Base-by-base conservation (phyloP, 257 asterid genomes). In the Ehretia macrophylla region DNA sequence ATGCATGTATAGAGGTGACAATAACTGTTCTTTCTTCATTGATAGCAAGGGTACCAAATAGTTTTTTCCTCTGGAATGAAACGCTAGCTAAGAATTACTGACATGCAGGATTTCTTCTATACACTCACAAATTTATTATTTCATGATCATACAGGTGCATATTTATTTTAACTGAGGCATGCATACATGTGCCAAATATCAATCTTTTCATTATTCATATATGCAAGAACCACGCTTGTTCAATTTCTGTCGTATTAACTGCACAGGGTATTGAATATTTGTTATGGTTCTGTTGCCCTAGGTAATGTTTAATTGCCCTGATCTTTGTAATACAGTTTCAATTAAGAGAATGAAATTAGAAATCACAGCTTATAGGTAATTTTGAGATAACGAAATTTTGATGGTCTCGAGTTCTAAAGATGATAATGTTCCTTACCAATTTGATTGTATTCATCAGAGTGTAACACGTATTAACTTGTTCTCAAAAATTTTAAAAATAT, bases 1-100 rank as follows among this genome's bases (percentile, higher is more conserved):
- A 74, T 46, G 67, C 76, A 10, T 75, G 63, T 57, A 63, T 88
- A 48, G 55, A 81, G 88, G 85, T 81, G 59, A 66, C 57, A 44
- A 47, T 13, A 51, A 46, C 22, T 45, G 10, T 5, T 51, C 55
- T 53, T 56, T 13, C 55, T 4, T 37, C n/a, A 23, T 22, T 64
- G 8, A 14, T 11, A 27, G 17, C 19, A 5, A 38, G 19, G 19
- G 22, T 8, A 49, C 14, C 20, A 4, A 13, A 0, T 14, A 47
- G 18, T 3, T 47, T 4, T 12, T 11, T 45, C 50, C 6, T 27
- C 35, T 27, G 4, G 6, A 27, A 27, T 45, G 17, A 45, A n/a
- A 13, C 50, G 12, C 50, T 9, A 45, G 8, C n/a, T 45, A 45
- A 17, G 4, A n/a, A 49, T 17, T 42, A 0, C 13, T n/a, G 13